Percentiles rank a stretch among this genome's conserved stretches.
Conservation (phyloP, 192 early-diverging fungal species). For the Podila epigama region DNA sequence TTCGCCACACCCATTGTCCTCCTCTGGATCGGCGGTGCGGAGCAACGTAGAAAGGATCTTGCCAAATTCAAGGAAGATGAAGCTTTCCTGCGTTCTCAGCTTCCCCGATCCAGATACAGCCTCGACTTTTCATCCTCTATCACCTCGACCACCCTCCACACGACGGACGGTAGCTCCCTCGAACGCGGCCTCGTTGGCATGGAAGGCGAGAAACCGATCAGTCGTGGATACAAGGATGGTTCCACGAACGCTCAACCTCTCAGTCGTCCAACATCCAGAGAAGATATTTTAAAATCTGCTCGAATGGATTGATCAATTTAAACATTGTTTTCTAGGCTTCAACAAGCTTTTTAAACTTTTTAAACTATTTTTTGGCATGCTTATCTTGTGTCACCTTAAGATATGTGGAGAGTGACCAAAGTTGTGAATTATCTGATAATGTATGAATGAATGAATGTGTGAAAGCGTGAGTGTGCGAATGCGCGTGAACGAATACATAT, state of each 20-base stretch:
- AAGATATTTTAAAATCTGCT: slow-evolving; percentile 14
- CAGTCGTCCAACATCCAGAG: not conserved
- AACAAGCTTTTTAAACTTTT: too few species aligned
- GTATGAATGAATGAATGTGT: too few species aligned
- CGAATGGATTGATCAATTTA: slow-evolving; percentile 4
- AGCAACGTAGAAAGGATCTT: slow-evolving; percentile 17
- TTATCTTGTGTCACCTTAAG: too few species aligned
- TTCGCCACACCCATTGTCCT: slow-evolving; percentile 7
- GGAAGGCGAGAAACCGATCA: not conserved
- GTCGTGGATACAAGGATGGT: not conserved
- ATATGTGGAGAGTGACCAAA: too few species aligned
- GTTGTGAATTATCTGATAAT: too few species aligned
- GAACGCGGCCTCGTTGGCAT: not conserved
- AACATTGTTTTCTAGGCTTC: too few species aligned
- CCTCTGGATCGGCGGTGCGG: slow-evolving; percentile 20
- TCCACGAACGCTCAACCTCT: not conserved
- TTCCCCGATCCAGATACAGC: slow-evolving; percentile 17
- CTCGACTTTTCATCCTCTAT: slow-evolving; percentile 4
- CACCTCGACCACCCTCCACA: not conserved
- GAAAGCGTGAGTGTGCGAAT: too few species aligned
- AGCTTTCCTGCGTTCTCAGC: not conserved
- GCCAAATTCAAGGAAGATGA: slow-evolving; percentile 35
- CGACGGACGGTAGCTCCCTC: too few species aligned
- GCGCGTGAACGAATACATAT: too few species aligned
- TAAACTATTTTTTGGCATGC: too few species aligned